Conservation (phyloP, 805 yeast genomes). For the Starmerella bacillaris region DNA sequence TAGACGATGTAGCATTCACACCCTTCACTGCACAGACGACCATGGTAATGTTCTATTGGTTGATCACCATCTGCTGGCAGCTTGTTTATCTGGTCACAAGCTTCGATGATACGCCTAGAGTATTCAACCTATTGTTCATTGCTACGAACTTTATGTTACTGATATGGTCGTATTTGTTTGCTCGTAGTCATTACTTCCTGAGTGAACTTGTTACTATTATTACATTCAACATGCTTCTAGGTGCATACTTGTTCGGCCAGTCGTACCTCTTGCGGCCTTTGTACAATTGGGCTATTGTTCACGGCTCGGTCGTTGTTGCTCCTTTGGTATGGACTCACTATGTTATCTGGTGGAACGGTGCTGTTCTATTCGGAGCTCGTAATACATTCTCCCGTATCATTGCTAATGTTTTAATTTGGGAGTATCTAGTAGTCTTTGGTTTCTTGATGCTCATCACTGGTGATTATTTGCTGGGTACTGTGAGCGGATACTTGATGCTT, state of each 20-base stretch:
- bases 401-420: slow-evolving; percentile 65
- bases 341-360: slow-evolving; percentile 72
- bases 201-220: slow-evolving; percentile 40
- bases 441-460: slow-evolving; percentile 38
- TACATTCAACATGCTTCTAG: slow-evolving; percentile 42
- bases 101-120: slow-evolving; percentile 15
- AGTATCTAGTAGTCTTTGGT: slow-evolving; percentile 47
- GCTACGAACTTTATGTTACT: slow-evolving; percentile 42
- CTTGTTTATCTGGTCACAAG: slow-evolving; percentile 22
- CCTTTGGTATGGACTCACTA: slow-evolving; percentile 63
- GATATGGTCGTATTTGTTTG: slow-evolving; percentile 47
- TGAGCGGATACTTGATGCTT: slow-evolving; percentile 38
- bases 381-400: slow-evolving; percentile 42
- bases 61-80: slow-evolving; percentile 35
- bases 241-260: slow-evolving; percentile 39
- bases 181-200: slow-evolving; percentile 37
- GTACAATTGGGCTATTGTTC: slow-evolving; percentile 38
- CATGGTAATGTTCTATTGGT: slow-evolving; percentile 37
- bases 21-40: slow-evolving; percentile 43
- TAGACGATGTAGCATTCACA: slow-evolving; percentile 36
- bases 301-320: slow-evolving; percentile 46
- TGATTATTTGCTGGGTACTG: slow-evolving; percentile 55
- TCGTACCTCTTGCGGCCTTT: slow-evolving; percentile 39
- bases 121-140: slow-evolving; percentile 43
- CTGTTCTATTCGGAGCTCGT: slow-evolving; percentile 48